Base-by-base conservation (phyloP, 2,329 filamentous ascomycete genomes). In the Zasmidium citrigriseum region DNA sequence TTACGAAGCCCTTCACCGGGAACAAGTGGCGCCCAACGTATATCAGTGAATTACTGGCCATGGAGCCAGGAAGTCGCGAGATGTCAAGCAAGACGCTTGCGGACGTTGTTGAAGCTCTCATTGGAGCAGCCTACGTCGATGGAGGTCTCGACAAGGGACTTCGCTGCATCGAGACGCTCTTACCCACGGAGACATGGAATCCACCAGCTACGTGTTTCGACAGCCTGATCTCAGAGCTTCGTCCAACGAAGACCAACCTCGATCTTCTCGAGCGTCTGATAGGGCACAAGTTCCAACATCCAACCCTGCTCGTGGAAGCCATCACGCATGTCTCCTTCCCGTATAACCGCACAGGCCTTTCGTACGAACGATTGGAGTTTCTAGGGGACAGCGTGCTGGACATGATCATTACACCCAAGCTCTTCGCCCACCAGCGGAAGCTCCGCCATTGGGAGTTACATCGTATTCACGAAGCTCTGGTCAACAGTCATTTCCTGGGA, bases 371-470 rank as follows among this genome's bases (percentile, higher is more conserved):
- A 0, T 82, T 97, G 1, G 93, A 97, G 69, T 96, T 95, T 67
- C 77, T 97, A 0, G 93, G 93, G 1, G 93, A 98, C 66, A 85
- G 91, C 0, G 79, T 97, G 2, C 83, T 98, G 0, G 93, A 98
- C 73, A 83, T 86, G 65, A 78, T 96, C 55, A 78, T 97, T 50
- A 86, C 90, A 7, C 78, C 76, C 0, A 79, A 76, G n/a, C 75
- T 93, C 4, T 89, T 84, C 71, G 68, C 76, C 0, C 75, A 80
- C 2, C 69, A 85, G 0, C 70, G 73, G 2, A 69, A 80, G 2
- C 73, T 84, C 11, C 72, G 78, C 2, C 83, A 84, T 51, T 75
- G 79, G 50, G 76, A 83, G n/a, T 90, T 98, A 85, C 91, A 96
- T 66, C 77, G 86, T 2, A 77, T 93, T 56, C 88, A 90, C 57